Evolutionary conservation across 225 moss, liverwort and hornwort genomes (phyloP).

Genomic region (Antitrichia curtipendula): DNA sequence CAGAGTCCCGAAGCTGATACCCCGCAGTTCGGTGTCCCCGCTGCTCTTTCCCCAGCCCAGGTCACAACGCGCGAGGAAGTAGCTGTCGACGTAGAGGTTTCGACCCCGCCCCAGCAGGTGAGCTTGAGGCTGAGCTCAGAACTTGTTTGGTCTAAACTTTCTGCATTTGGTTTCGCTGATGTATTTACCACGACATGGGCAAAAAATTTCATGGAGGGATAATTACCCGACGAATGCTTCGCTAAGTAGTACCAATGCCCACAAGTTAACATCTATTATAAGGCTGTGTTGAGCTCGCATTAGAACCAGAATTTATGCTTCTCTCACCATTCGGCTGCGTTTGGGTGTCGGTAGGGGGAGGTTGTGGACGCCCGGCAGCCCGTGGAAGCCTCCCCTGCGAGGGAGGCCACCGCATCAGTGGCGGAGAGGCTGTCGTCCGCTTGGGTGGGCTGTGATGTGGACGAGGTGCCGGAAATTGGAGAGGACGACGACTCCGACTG

Average conservation of each 20-base stretch:
- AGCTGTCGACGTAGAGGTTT: background rate
- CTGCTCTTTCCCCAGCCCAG: background rate
- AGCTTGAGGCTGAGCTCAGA: background rate
- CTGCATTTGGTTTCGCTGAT: background rate
- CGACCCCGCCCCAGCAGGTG: background rate
- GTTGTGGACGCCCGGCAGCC: background rate
- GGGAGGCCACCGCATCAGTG: background rate
- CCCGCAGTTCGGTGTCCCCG: conserved; percentile 18
- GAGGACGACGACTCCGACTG: conserved; percentile 58
- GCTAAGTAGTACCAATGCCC: too few species aligned
- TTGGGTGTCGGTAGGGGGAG: background rate
- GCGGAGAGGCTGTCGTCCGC: background rate
- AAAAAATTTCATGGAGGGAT: too few species aligned
- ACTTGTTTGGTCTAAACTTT: background rate
- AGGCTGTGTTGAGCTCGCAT: background rate
- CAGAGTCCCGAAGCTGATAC: background rate
- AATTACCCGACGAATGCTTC: too few species aligned
- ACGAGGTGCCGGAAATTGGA: background rate
- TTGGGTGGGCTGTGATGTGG: conserved; percentile 25
- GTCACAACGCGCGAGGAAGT: background rate
- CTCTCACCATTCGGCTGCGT: too few species aligned
- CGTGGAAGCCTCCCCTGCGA: background rate
- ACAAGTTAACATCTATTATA: rapidly evolving
- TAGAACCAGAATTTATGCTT: too few species aligned
- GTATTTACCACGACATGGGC: too few species aligned